phyloP scores from a whole-genome alignment of 495 filamentous ascomycete species.

The Thermothielavioides terrestris region DNA sequence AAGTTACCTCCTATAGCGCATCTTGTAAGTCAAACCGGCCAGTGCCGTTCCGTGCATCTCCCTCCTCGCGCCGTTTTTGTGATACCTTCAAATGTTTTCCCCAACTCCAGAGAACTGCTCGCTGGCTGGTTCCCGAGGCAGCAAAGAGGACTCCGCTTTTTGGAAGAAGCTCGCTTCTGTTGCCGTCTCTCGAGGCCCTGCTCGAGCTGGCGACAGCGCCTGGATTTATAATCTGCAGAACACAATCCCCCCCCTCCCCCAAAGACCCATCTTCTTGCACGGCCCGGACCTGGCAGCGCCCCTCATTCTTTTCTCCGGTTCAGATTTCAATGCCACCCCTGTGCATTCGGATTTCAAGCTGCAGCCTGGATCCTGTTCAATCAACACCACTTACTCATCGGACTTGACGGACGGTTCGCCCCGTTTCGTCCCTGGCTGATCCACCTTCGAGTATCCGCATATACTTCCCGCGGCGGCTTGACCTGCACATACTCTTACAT shows the following conservation, averaged over 20 bases:
- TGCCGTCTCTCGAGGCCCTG: not conserved
- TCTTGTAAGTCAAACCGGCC: conserved; percentile 11
- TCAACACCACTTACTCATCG: not conserved
- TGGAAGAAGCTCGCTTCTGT: not conserved
- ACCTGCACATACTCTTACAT: not conserved
- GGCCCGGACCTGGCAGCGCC: not conserved
- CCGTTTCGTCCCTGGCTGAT: no score
- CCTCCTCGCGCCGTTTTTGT: not conserved
- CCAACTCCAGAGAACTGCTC: not conserved
- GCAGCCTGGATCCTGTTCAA: not conserved
- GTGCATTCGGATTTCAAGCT: not conserved
- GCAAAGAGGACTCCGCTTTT: not conserved
- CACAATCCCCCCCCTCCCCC: not conserved
- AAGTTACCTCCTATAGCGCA: conserved; percentile 6
- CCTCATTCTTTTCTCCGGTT: not conserved
- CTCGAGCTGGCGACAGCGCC: not conserved
- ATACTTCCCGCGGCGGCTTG: no score
- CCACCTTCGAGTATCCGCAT: no score
- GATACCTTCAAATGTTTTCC: not conserved
- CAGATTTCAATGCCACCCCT: not conserved
- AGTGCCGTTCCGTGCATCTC: not conserved
- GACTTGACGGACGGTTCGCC: not conserved
- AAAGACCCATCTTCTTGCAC: not conserved
- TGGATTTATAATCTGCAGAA: conserved; percentile 15
- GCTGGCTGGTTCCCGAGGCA: not conserved